phyloP scores from a whole-genome alignment of 2,329 filamentous ascomycete genomes.

The Akanthomyces muscarius region DNA sequence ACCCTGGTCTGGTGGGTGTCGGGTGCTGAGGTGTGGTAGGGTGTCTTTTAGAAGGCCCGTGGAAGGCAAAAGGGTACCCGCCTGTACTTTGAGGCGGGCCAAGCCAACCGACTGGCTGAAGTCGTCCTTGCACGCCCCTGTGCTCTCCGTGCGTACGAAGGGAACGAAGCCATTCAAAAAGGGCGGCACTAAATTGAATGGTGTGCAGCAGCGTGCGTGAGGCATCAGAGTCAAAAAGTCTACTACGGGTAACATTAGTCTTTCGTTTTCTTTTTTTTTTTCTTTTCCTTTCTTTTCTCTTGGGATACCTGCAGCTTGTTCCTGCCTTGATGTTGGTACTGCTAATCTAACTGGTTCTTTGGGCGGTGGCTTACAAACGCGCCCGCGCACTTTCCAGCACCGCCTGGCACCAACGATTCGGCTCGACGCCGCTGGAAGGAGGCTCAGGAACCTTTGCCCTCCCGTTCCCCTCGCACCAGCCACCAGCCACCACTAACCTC shows the following conservation, averaged over 20 bases:
- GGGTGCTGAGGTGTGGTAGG: background rate
- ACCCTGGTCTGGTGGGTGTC: too few species aligned
- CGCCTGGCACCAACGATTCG: background rate
- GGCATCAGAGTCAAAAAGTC: too few species aligned
- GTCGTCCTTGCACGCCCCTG: background rate
- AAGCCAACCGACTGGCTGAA: background rate
- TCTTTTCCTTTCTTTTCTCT: background rate
- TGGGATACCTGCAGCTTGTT: background rate
- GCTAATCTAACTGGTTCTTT: background rate
- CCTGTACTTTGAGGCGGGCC: constrained; percentile 1
- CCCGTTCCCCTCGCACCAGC: background rate
- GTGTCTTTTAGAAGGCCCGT: background rate
- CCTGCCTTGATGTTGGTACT: background rate
- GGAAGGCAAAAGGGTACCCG: background rate
- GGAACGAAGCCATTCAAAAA: background rate
- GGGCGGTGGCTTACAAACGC: background rate
- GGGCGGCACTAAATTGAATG: background rate
- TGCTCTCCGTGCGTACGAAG: background rate
- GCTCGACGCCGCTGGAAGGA: background rate
- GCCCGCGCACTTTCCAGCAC: background rate
- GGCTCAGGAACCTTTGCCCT: background rate
- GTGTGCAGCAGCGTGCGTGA: background rate
- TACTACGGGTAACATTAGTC: too few species aligned
- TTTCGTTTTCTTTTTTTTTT: background rate
- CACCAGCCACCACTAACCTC: background rate